Evolutionary conservation across 2,329 filamentous ascomycete genomes (phyloP).

Genomic region (Cladorrhinum sp.): DNA sequence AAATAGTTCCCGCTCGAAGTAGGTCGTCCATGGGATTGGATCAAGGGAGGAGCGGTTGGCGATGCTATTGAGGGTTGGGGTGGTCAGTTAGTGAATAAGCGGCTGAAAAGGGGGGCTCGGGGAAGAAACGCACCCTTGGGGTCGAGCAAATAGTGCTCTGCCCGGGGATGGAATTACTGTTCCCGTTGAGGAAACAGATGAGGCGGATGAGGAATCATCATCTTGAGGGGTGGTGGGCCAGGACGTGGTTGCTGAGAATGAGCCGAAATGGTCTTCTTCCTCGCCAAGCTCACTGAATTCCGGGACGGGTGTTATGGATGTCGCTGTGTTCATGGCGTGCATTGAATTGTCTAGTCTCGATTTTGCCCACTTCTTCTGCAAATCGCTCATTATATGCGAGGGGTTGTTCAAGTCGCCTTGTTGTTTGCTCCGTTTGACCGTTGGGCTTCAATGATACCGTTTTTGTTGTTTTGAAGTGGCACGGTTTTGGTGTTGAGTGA

Average conservation of each 20-base stretch:
- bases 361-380: conserved; percentile 35
- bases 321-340: conserved; percentile 10
- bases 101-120: conserved; percentile 14
- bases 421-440: not conserved
- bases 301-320: conserved; percentile 8
- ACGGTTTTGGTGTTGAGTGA: not conserved
- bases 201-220: conserved; percentile 71
- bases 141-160: conserved; percentile 69
- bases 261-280: conserved; percentile 31
- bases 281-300: conserved; percentile 34
- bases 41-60: conserved; percentile 53
- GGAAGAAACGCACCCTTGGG: conserved; percentile 55
- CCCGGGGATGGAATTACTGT: conserved; percentile 81
- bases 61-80: conserved; percentile 36
- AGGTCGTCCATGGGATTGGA: conserved; percentile 80
- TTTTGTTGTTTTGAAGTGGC: not conserved
- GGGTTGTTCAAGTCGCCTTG: no score
- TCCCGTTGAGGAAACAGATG: conserved; percentile 87
- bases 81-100: conserved; percentile 1
- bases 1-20: conserved; percentile 84
- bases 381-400: conserved; percentile 31
- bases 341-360: conserved; percentile 24
- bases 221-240: conserved; percentile 46
- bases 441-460: not conserved
- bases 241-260: conserved; percentile 17